Evolutionary conservation across 1,284 basidiomycete genomes (phyloP), one percentile per base, ranked within the genome.

Genomic region (Leccinum pachyderme): DNA sequence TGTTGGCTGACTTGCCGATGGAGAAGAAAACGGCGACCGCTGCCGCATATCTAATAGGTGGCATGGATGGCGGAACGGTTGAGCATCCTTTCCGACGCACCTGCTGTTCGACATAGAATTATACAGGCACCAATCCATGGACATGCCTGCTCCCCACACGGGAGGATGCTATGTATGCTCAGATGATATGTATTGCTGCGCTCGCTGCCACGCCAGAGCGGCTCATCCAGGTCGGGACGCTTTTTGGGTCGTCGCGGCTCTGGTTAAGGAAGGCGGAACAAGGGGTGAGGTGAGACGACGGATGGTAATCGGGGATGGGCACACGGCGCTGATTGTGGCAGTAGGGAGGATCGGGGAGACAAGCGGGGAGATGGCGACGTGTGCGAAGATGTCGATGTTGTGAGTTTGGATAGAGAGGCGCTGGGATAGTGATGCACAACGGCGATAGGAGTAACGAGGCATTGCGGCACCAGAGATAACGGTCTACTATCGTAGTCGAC

Each of bases 171-270:
- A 80, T 77, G 56, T 89, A 81, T 67, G 56, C 60, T 8, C 69
- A 77, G 46, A 64, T 71, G 27, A 63, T 86, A 1, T 2, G 25
- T 4, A 63, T 69, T 11, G 63, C 61, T 3, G 32, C 7, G 15
- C 64, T 69, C 28, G 55, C 53, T 0, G 47, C 22, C 0, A 49
- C 43, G 2, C 43, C 64, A 0, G 73, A 80, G 51, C 77, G 75
- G 1, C 75, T 88, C 24, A 63, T 90, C 18, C 80, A 84, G 57
- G 64, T 89, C 11, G 87, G 87, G 7, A 82, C 84, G 0, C 76
- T 89, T 3, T 88, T 89, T 68, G 87, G 86, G 4, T 83, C 85
- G 2, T 82, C 83, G 2, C 79, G 88, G 6, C 72, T 90, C 5
- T 77, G 78, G 35, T 75, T 90, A 2, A 74, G 68, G 11, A 64